Conservation (phyloP, 345 rosid species). For the Aegle marmelos region DNA sequence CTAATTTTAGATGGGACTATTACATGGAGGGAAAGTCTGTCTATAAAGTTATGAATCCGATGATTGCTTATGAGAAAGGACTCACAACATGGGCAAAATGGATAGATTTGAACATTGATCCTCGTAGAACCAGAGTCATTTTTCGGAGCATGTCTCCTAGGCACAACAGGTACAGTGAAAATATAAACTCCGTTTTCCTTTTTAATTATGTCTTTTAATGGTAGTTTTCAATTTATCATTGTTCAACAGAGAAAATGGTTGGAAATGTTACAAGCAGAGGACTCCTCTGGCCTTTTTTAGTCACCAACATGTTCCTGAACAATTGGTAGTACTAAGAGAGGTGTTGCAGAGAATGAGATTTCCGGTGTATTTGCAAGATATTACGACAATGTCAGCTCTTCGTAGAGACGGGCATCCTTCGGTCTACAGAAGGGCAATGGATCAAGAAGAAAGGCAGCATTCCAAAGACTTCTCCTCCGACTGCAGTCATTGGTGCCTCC, state of each 20-base stretch:
- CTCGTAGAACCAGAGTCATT: slow-evolving; percentile 49
- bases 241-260: slow-evolving; percentile 65
- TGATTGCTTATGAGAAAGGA: slow-evolving; percentile 68
- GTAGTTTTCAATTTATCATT: not conserved
- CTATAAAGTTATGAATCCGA: slow-evolving; percentile 51
- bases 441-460: slow-evolving; percentile 53
- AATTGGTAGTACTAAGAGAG: slow-evolving; percentile 57
- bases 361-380: slow-evolving; percentile 72
- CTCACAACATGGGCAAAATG: slow-evolving; percentile 77
- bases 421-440: slow-evolving; percentile 58
- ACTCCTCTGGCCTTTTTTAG: slow-evolving; percentile 54
- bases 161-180: slow-evolving; percentile 51
- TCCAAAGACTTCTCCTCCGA: slow-evolving; percentile 48
- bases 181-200: not conserved
- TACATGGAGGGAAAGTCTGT: slow-evolving; percentile 54
- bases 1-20: slow-evolving; percentile 61
- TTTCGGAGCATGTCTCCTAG: slow-evolving; percentile 72
- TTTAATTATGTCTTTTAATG: not conserved
- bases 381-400: slow-evolving; percentile 74
- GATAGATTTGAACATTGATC: slow-evolving; percentile 60
- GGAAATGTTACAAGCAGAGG: slow-evolving; percentile 83
- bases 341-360: slow-evolving; percentile 69
- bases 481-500: slow-evolving; percentile 98
- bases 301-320: slow-evolving; percentile 66
- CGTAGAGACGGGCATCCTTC: slow-evolving; percentile 94